Percentiles rank a stretch among this genome's conserved stretches.
phyloP scores from a whole-genome alignment of 768 basidiomycete species.

The Nevesoporus exiguus region DNA sequence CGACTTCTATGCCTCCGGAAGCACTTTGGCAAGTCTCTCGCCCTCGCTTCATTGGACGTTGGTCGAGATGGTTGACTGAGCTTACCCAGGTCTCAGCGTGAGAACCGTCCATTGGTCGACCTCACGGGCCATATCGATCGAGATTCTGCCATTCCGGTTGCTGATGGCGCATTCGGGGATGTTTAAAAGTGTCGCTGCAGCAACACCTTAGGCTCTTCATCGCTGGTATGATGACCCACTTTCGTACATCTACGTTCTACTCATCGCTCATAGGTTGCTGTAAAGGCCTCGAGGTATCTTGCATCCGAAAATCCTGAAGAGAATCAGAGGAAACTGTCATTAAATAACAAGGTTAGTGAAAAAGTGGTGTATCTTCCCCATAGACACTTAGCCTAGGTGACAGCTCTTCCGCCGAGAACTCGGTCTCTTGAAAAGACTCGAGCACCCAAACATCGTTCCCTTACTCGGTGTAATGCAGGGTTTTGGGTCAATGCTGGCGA shows the following conservation, averaged over 20 bases:
- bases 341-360: not conserved
- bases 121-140: not conserved
- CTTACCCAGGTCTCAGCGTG: not conserved
- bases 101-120: too few relatives aligned
- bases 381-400: too few relatives aligned
- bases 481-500: not conserved
- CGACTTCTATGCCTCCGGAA: too few relatives aligned
- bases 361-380: too few relatives aligned
- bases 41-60: too few relatives aligned
- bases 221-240: not conserved
- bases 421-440: not conserved
- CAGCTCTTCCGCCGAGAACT: not conserved
- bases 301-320: not conserved
- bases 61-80: too few relatives aligned
- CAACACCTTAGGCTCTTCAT: not conserved
- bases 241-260: not conserved
- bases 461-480: not conserved
- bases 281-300: not conserved
- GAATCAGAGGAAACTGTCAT: not conserved
- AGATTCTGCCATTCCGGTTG: not conserved
- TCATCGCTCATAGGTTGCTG: not conserved
- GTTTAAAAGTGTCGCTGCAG: slow-evolving; percentile 3
- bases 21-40: too few relatives aligned
- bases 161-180: not conserved
- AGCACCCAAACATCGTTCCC: not conserved